phyloP scores from a whole-genome alignment of 75 land plant genomes.

The Pseudotsuga menziesii region DNA sequence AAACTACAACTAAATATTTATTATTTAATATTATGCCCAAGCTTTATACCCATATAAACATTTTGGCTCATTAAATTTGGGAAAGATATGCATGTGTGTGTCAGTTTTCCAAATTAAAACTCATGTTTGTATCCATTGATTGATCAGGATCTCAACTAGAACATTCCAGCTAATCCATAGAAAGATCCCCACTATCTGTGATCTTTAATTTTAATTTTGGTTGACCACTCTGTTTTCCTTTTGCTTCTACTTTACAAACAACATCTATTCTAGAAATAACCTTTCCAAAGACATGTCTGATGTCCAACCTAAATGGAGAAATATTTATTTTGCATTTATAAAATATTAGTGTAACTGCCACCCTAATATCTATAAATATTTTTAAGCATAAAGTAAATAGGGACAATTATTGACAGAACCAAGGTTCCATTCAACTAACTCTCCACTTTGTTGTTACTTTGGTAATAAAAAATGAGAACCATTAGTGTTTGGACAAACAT shows the following conservation, averaged over 20 bases:
- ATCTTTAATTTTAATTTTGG: constrained; percentile 70
- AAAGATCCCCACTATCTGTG: constrained; percentile 78
- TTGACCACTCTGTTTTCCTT: constrained; percentile 66
- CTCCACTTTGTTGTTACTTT: constrained; percentile 91
- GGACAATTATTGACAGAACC: not conserved
- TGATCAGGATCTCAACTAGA: too few species aligned
- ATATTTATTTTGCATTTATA: not conserved
- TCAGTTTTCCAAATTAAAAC: too few species aligned
- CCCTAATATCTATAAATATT: not conserved
- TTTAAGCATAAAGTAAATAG: not conserved
- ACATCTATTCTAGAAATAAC: constrained; percentile 90
- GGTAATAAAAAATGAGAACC: constrained; percentile 96
- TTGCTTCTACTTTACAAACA: constrained; percentile 85
- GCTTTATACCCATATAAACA: too few species aligned
- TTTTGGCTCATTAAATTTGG: too few species aligned
- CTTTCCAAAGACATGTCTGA: constrained; percentile 88
- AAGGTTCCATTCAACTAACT: not conserved
- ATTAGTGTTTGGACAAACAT: constrained; percentile 87
- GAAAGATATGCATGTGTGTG: too few species aligned
- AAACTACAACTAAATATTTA: too few species aligned
- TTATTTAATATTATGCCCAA: too few species aligned
- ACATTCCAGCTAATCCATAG: constrained; percentile 1
- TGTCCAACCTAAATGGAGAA: constrained; percentile 74
- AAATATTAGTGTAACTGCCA: not conserved
- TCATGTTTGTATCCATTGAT: too few species aligned